These are phyloP conservation scores for Diaporthe vaccinii DNA, from an alignment of 2,329 filamentous ascomycete species.

Conservation along the genomic window DNA sequence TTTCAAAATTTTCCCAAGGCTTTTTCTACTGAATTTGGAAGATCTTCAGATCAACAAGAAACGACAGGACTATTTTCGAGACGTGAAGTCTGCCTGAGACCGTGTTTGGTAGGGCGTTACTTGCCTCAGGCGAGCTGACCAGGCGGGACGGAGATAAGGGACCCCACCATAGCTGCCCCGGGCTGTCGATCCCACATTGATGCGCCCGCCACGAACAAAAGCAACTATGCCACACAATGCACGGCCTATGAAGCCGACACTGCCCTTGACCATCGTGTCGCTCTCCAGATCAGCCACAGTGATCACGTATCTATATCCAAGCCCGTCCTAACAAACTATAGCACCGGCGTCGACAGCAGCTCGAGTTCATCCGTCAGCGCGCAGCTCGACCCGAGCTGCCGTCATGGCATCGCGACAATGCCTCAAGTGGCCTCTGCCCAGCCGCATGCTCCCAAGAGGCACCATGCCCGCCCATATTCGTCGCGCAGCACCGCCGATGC, in stretches of 20 bases:
- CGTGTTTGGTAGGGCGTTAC: neutral
- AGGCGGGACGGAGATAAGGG: neutral
- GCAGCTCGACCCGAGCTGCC: slow-evolving; percentile 1
- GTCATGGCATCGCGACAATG: slow-evolving; percentile 36
- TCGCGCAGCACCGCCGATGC: neutral
- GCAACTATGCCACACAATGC: neutral
- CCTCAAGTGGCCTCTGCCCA: slow-evolving; percentile 11
- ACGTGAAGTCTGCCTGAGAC: neutral
- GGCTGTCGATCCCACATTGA: neutral
- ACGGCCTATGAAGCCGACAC: neutral
- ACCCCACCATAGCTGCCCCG: neutral
- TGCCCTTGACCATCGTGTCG: neutral
- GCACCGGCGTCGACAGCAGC: neutral
- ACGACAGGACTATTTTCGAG: neutral
- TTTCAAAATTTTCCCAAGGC: neutral
- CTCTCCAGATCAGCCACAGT: neutral
- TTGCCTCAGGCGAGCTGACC: neutral
- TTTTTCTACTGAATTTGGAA: neutral
- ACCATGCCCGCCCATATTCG: neutral
- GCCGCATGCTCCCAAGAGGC: neutral
- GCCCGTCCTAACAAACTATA: neutral
- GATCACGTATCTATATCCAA: neutral
- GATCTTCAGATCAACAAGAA: neutral
- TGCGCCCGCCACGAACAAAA: neutral
- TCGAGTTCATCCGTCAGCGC: too few relatives aligned